Base-by-base conservation (phyloP, 2,329 filamentous ascomycete genomes). In the Penicillium freii region DNA sequence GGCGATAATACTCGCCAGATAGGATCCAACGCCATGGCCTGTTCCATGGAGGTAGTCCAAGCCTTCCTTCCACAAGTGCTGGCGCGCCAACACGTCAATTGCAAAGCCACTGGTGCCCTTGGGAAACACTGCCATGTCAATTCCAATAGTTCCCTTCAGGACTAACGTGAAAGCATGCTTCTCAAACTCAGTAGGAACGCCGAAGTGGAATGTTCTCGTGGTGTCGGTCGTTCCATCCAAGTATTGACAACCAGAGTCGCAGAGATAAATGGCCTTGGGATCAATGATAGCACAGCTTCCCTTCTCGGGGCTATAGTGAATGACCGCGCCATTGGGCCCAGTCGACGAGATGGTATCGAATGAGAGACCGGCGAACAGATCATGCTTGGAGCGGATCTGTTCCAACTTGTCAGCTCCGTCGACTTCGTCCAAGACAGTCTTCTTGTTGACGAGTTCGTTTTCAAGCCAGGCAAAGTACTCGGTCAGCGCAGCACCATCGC, bases 391-490 rank as follows among this genome's bases (percentile, higher is more conserved):
- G 43, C 77, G 73, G 54, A 77, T 77, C 55, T 75, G 82, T 73
- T 96, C 91, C 2, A 99, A 82, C 77, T 96, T 95, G 72, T 97
- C 91, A 17, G 92, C 92, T n/a, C 85, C 94, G 64, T 90, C 82
- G 2, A 97, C 91, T 73, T 99, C 94, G 69, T 97, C 92, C 8
- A 99, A 76, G 4, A 79, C 82, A 1, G 82, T 83, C 61, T 89
- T 88, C 73, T 93, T 87, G 63, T 82, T 84, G 57, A 90, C 72
- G 25, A 99, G 80, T 70, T 97, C 88, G 67, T 97, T 85, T 74
- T 99, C 94, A 4, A 99, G 83, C 94, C 94, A 99, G 13, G 94
- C 91, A 73, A 99, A 97, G 73, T 92, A 99, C 71, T 96, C 87
- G 55, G 86, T 92, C 60, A 97, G 76, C 2, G 94, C 93, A 46